These are phyloP conservation scores for Hanseniaspora mollemarum DNA, from an alignment of 805 yeast genomes.

Conservation along the genomic window DNA sequence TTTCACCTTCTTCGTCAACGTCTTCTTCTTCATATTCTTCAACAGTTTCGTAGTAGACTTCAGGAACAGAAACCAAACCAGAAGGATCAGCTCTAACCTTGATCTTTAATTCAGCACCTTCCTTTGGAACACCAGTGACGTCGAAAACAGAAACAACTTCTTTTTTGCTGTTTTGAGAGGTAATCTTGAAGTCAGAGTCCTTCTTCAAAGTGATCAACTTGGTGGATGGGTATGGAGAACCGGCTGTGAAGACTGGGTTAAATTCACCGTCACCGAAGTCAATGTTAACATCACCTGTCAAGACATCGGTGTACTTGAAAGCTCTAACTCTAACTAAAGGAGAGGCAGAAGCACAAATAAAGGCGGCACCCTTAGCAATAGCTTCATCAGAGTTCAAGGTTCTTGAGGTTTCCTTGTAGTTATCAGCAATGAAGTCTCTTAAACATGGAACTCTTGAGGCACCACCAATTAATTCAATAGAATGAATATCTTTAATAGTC, in stretches of 20 bases:
- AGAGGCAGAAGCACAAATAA: slow-evolving; percentile 96
- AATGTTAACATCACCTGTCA: slow-evolving; percentile 73
- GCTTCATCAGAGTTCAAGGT: slow-evolving; percentile 99
- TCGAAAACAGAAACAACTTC: slow-evolving; percentile 72
- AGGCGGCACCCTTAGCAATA: slow-evolving; percentile 97
- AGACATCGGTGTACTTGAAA: slow-evolving; percentile 92
- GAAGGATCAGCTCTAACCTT: slow-evolving; percentile 96
- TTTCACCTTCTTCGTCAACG: slow-evolving; percentile 43
- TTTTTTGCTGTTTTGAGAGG: slow-evolving; percentile 64
- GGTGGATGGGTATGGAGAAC: slow-evolving; percentile 86
- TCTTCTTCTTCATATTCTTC: slow-evolving; percentile 77
- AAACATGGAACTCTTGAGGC: slow-evolving; percentile 93
- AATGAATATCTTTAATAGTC: slow-evolving; percentile 62
- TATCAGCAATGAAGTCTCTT: slow-evolving; percentile 66
- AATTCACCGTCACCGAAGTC: slow-evolving; percentile 90
- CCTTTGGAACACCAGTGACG: slow-evolving; percentile 65
- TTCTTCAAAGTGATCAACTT: slow-evolving; percentile 91
- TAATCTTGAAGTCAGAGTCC: slow-evolving; percentile 73
- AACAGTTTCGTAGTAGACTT: slow-evolving; percentile 92
- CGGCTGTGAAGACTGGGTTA: slow-evolving; percentile 94
- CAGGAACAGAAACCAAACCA: slow-evolving; percentile 85
- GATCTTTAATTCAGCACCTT: slow-evolving; percentile 70
- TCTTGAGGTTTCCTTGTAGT: slow-evolving; percentile 76
- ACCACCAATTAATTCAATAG: slow-evolving; percentile 95
- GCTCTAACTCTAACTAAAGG: slow-evolving; percentile 98